A percentile compares a stretch with the other conserved stretches of the same genome.
Evolutionary conservation across 2,329 filamentous ascomycete genomes (phyloP).

Genomic region (Sordariomycetes sp.): DNA sequence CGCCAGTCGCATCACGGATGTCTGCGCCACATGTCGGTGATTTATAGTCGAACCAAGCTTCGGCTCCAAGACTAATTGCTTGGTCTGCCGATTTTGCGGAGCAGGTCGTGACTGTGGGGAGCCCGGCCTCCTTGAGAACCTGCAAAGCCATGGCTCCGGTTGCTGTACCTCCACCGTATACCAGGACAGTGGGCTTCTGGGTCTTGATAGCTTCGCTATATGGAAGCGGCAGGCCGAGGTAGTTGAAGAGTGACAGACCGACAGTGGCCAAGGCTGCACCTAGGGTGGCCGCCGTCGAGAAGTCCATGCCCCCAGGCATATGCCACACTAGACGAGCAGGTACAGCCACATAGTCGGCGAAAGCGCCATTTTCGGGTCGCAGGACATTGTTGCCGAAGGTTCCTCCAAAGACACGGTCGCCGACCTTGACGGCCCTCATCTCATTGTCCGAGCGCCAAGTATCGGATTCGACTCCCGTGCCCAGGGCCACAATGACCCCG

Average conservation of each 20-base stretch:
- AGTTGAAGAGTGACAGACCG: background rate
- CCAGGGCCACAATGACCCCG: conserved; percentile 7
- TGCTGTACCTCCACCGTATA: too few relatives aligned
- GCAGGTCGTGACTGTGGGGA: too few relatives aligned
- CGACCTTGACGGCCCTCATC: conserved; percentile 5
- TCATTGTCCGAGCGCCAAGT: background rate
- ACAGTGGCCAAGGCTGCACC: background rate
- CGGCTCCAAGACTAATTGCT: too few relatives aligned
- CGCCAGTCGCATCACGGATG: too few relatives aligned
- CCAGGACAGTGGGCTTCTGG: too few relatives aligned
- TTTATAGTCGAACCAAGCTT: too few relatives aligned
- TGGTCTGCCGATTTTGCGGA: too few relatives aligned
- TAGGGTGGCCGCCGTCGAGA: background rate
- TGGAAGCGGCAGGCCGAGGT: too few relatives aligned
- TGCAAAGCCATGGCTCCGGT: too few relatives aligned
- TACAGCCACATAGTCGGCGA: conserved; percentile 8
- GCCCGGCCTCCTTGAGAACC: too few relatives aligned
- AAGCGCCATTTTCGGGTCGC: conserved; percentile 7
- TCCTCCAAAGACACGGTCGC: conserved; percentile 7
- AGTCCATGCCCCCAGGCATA: conserved; percentile 3
- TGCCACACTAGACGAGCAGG: conserved; percentile 7
- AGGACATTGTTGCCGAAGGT: conserved; percentile 9
- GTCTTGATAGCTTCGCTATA: too few relatives aligned
- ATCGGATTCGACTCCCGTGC: conserved; percentile 6
- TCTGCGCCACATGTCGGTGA: too few relatives aligned